Base-by-base conservation (phyloP, 1,284 basidiomycete species). In the Clitocybe nebularis region DNA sequence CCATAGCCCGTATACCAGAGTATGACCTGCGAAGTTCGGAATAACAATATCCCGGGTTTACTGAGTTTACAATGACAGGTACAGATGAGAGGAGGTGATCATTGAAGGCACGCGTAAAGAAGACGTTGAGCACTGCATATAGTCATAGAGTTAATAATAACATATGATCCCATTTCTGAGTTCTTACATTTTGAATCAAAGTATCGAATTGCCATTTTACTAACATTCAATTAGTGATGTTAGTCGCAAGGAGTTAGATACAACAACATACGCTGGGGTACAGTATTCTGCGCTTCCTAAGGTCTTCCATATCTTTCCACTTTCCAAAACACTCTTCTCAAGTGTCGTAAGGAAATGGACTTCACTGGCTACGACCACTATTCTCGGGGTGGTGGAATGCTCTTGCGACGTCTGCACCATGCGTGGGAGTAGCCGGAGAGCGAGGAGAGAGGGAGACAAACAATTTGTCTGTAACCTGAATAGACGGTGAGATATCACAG, bases 11-110 rank as follows among this genome's bases (percentile, higher is more conserved):
- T 3, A 55, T 13, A 3, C 55, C 54, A 4, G 26, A 34, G 7
- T 52, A 23, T 25, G 55, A 51, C 22, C 64, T 59, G 3, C 56
- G 53, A 4, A 79, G 49, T 11, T 58, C 54, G 4, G 75, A 72
- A 36, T 54, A 40, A 54, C 74, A 77, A 45, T 62, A 71, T 0
- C 75, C 74, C 2, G 74, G 75, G 36, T 66, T 64, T 26, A 70
- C 63, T 6, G 64, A 25, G 36, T 60, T 57, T 30, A 61, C 52
- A 16, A 66, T 63, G n/a, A 72, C 51, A 1, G 62, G 55, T 22
- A 13, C 14, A 20, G 69, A 42, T 0, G 64, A 43, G 4, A 52
- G 24, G 4, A 72, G 60, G 28, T 56, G 63, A 2, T 58, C 55
- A 6, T 54, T 57, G 2, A 74, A 55, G 3, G 65, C 65, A 4